Percentiles rank a stretch among this genome's conserved stretches.
These are phyloP conservation scores for Euphorbia lathyris DNA, from an alignment of 345 rosid species.

Conservation along the genomic window DNA sequence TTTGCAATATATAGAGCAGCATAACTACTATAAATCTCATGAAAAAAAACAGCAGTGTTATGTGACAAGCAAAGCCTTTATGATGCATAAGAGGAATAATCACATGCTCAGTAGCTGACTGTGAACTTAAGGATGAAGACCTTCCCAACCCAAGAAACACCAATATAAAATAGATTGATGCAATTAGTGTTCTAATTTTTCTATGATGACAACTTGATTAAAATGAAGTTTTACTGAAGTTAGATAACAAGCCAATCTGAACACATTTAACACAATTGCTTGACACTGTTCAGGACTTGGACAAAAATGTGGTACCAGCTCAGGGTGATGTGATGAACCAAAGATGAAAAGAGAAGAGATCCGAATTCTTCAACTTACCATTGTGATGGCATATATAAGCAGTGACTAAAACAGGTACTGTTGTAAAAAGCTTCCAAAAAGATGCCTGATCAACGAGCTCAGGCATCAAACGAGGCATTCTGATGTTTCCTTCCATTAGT, in stretches of 20 bases:
- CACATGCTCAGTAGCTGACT: background rate
- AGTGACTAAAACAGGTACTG: slow-evolving; percentile 57
- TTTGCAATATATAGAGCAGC: background rate
- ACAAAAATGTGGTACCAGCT: slow-evolving; percentile 6
- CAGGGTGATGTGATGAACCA: background rate
- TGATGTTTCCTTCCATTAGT: slow-evolving; percentile 41
- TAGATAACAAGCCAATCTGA: background rate
- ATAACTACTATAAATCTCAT: background rate
- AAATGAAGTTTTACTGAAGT: background rate
- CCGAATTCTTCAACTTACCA: slow-evolving; percentile 30
- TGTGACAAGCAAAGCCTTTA: background rate
- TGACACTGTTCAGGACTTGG: background rate
- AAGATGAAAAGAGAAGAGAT: background rate
- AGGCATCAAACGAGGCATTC: slow-evolving; percentile 52
- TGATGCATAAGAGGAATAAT: background rate
- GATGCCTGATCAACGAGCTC: slow-evolving; percentile 46
- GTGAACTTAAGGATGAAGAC: background rate
- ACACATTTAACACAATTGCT: background rate
- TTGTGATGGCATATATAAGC: slow-evolving; percentile 73
- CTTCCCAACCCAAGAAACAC: background rate
- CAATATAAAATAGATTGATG: background rate
- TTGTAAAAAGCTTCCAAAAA: slow-evolving; percentile 67
- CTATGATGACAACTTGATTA: background rate
- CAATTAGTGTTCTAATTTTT: too few relatives aligned
- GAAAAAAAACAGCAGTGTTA: background rate